Base-by-base conservation (phyloP, 805 yeast species). In the Sporopachydermia quercuum region DNA sequence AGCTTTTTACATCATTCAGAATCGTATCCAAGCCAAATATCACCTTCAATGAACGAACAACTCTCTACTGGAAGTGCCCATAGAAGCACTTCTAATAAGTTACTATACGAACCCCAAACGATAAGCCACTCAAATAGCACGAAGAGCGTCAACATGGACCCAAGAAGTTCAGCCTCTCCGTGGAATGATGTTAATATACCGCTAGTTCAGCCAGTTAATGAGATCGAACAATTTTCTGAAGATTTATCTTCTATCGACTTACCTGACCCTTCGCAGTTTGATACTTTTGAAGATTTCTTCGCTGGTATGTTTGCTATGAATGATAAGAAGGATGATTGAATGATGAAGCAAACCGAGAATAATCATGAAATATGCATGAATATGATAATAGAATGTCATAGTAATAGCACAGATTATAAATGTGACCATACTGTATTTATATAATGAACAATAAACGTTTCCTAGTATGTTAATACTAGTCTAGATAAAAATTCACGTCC, bases 221-320 rank as follows among this genome's bases (percentile, higher is more conserved):
- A 37, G 23, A 18, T 23, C 6, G 19, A 41, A 4, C 42, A 37
- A 15, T 43, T 41, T 13, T 41, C 44, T 13, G 42, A 39, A 18
- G 41, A 40, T 33, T 46, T 51, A 16, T 47, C 42, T 5, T 42
- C 34, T 4, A 45, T 43, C 5, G 43, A 45, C 19, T 49, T 67
- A n/a, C 71, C 71, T 2, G 73, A 69, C 45, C 65, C 66, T 5
- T 58, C 68, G 1, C 64, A 64, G 37, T 69, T 71, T 47, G 65
- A 62, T 40, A 66, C 68, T 2, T 72, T 72, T 49, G 77, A 72
- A 44, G 77, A 72, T 39, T 72, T 72, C 51, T 72, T 72, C 53
- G 70, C 66, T 39, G 74, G 65, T 8, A 62, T 67, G 39, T 64
- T 61, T 36, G 37, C 42, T 13, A 38, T 42, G 15, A 36, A 41